Conservation (phyloP, 1,284 basidiomycete genomes). For the Golubevia pallescens region DNA sequence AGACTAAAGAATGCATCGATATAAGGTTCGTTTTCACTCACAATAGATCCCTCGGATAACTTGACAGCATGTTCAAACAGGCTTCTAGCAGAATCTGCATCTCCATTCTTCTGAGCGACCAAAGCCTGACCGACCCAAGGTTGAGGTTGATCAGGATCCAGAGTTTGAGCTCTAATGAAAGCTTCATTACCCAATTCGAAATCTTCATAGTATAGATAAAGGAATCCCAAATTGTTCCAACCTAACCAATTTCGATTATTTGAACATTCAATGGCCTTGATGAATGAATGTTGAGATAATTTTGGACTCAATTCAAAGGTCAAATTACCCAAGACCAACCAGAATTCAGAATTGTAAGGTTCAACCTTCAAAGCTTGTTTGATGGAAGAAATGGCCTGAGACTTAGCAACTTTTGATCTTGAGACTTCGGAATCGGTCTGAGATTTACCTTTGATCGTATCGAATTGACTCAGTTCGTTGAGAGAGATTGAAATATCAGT, state of each 20-base stretch:
- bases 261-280: constrained; percentile 89
- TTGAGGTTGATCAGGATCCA: constrained; percentile 85
- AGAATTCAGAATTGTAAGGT: constrained; percentile 77
- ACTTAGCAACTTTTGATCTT: too few species aligned
- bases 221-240: constrained; percentile 88
- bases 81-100: constrained; percentile 72
- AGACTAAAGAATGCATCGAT: too few species aligned
- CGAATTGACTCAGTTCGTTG: background rate
- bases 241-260: too few species aligned
- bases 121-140: constrained; percentile 96
- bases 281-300: constrained; percentile 87
- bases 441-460: constrained; percentile 4
- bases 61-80: constrained; percentile 83
- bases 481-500: constrained; percentile 24
- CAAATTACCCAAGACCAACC: constrained; percentile 81
- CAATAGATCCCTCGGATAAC: constrained; percentile 73
- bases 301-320: constrained; percentile 75
- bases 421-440: constrained; percentile 8
- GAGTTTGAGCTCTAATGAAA: constrained; percentile 83
- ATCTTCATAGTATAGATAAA: constrained; percentile 86
- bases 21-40: constrained; percentile 65
- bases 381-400: constrained; percentile 73
- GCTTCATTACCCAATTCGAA: constrained; percentile 83
- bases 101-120: constrained; percentile 75
- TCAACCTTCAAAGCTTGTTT: constrained; percentile 79